Evolutionary conservation across 2,329 filamentous ascomycete genomes (phyloP), one percentile per base, ranked within the genome.

Genomic region (Boeremia exigua): DNA sequence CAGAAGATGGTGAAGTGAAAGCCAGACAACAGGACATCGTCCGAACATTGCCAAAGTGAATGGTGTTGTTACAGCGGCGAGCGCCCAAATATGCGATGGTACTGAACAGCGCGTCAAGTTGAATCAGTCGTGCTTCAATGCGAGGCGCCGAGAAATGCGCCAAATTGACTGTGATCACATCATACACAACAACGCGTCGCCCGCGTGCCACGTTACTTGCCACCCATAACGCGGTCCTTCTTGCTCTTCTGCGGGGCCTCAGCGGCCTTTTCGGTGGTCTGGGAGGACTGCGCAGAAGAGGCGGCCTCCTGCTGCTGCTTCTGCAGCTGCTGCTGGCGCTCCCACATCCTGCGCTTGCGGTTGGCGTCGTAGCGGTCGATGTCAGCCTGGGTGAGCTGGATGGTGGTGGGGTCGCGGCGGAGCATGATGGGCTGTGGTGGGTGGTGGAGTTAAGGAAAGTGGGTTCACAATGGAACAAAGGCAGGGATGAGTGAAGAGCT

Each of bases 351-450:
- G 49, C 68, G 72, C 53, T 70, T 61, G 58, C 86, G 83, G 27
- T 82, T 81, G 71, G 88, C 86, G 69, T 91, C 88, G 76, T 90
- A 91, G 49, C 83, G 80, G 34, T 87, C 86, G 34, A 91, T 81
- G 73, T 92, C 89, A 69, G 90, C 86, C 43, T 85, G 80, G 2
- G 88, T 91, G 61, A 91, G 83, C 50, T 82, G 80, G 59, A 92
- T 84, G 12, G 84, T 84, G 42, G 89, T 92, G 10, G 88, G 83
- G 14, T 85, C 83, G 40, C 88, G 85, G 65, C 87, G 86, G 63
- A 89, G 85, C 86, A 89, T 88, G 7, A 32, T 75, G 19, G 57
- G 33, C 30, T 19, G 39, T 8, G 2, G 27, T 38, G 45, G 19
- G 2, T 43, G 36, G 29, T 15, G n/a, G 27, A 15, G 39, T n/a